Evolutionary conservation across 768 basidiomycete species (phyloP).

Genomic region (Cubamyces sp.): DNA sequence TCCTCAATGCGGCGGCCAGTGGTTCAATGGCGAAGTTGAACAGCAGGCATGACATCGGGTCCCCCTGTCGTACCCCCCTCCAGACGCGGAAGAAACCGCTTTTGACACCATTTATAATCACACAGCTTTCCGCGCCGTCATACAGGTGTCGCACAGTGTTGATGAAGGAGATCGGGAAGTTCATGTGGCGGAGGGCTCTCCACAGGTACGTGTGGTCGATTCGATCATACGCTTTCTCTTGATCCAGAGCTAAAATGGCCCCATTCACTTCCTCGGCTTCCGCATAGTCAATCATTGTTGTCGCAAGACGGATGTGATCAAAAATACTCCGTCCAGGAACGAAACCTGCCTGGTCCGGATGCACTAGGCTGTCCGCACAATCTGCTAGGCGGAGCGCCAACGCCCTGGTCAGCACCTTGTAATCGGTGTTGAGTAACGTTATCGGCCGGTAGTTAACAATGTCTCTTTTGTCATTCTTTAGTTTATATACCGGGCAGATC

Average conservation of each 20-base stretch:
- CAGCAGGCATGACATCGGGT: too few relatives aligned
- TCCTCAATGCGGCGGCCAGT: too few relatives aligned
- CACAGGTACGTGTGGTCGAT: constrained; percentile 25
- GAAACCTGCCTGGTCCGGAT: constrained; percentile 45
- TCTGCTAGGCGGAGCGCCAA: constrained; percentile 27
- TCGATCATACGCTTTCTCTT: constrained; percentile 30
- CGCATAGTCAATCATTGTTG: constrained; percentile 22
- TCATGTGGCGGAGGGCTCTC: constrained; percentile 9
- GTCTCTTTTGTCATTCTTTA: background rate
- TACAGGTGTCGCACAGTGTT: constrained; percentile 37
- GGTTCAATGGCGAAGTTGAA: too few relatives aligned
- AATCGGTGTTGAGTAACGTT: constrained; percentile 36
- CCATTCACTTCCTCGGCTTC: constrained; percentile 23
- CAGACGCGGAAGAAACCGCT: constrained; percentile 16
- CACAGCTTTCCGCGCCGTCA: constrained; percentile 30
- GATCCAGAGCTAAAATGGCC: constrained; percentile 20
- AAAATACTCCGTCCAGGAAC: constrained; percentile 36
- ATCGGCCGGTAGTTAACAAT: constrained; percentile 27
- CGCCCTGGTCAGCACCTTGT: constrained; percentile 37
- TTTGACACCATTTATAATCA: constrained; percentile 39
- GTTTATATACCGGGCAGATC: constrained; percentile 9
- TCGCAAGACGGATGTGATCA: constrained; percentile 36
- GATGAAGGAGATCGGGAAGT: constrained; percentile 23
- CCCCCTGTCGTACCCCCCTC: too few relatives aligned
- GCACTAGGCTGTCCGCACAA: constrained; percentile 30